Conservation (phyloP, 768 basidiomycete genomes). For the Boletus vinaceobasis region DNA sequence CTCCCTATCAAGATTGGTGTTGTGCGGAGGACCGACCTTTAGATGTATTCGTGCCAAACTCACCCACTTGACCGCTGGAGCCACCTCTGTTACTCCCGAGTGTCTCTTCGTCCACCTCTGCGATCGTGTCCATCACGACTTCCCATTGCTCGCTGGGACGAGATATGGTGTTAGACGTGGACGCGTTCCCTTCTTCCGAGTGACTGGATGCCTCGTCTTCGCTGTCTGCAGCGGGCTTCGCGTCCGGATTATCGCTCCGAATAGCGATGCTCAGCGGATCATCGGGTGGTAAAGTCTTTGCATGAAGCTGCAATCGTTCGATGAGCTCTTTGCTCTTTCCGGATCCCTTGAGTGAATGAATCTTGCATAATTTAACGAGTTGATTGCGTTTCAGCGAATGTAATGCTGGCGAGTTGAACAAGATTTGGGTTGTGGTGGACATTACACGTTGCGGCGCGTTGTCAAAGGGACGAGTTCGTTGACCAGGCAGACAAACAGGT, state of each 20-base stretch:
- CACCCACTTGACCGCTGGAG: constrained; percentile 42
- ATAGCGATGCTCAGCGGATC: constrained; percentile 54
- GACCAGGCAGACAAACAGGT: background rate
- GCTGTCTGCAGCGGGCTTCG: constrained; percentile 29
- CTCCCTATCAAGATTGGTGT: background rate
- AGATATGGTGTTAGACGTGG: constrained; percentile 28
- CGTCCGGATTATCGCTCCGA: constrained; percentile 43
- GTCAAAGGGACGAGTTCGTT: constrained; percentile 14
- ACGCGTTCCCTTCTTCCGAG: constrained; percentile 11
- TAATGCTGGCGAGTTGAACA: constrained; percentile 82
- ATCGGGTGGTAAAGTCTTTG: constrained; percentile 56
- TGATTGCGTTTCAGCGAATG: constrained; percentile 83
- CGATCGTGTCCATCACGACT: constrained; percentile 79
- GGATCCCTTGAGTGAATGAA: constrained; percentile 72
- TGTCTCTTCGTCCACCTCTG: constrained; percentile 56
- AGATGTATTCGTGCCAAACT: constrained; percentile 71
- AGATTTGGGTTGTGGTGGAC: constrained; percentile 73
- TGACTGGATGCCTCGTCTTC: constrained; percentile 31
- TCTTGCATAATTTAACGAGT: constrained; percentile 81
- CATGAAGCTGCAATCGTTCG: constrained; percentile 63
- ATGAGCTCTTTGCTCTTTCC: constrained; percentile 80
- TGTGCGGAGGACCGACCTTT: constrained; percentile 45
- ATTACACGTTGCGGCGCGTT: constrained; percentile 29
- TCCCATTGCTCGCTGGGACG: constrained; percentile 83
- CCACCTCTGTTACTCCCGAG: constrained; percentile 43